These are phyloP conservation scores for Suhomyces anneliseae DNA, from an alignment of 1,139 yeast genomes.

Conservation along the genomic window DNA sequence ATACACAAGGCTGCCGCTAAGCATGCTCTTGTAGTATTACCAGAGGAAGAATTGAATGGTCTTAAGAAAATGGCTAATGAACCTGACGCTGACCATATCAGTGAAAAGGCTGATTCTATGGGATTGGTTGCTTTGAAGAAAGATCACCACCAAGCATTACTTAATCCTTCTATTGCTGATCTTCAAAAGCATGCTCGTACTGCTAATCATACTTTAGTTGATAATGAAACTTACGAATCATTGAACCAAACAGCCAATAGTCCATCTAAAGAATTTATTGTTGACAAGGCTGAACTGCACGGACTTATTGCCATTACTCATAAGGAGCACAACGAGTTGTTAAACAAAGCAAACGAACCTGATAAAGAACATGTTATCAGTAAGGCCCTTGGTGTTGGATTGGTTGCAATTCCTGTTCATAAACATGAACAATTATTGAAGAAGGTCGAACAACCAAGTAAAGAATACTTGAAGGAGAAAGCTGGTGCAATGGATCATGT, in stretches of 20 bases:
- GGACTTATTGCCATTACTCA: slow-evolving; percentile 18
- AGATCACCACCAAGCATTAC: slow-evolving; percentile 9
- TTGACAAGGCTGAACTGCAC: slow-evolving; percentile 15
- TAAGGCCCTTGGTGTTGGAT: slow-evolving; percentile 28
- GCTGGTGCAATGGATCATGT: slow-evolving; percentile 5
- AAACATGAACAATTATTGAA: slow-evolving; percentile 14
- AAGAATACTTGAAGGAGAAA: slow-evolving; percentile 16
- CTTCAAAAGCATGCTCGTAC: slow-evolving; percentile 10
- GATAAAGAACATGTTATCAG: slow-evolving; percentile 33
- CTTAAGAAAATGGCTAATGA: slow-evolving; percentile 16
- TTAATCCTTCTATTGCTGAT: slow-evolving; percentile 10
- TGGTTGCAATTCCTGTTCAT: slow-evolving; percentile 19
- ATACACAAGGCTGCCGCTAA: slow-evolving; percentile 17
- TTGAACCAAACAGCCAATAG: slow-evolving; percentile 8
- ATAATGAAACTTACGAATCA: slow-evolving; percentile 3
- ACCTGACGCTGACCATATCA: slow-evolving; percentile 29
- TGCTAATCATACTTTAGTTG: slow-evolving; percentile 11
- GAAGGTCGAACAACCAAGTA: slow-evolving; percentile 13
- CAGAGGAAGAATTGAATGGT: slow-evolving; percentile 12
- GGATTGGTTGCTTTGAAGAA: slow-evolving; percentile 13
- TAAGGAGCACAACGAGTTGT: slow-evolving; percentile 22
- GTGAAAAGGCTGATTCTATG: slow-evolving; percentile 17
- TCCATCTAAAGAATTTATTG: slow-evolving; percentile 15
- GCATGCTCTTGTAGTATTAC: slow-evolving; percentile 15
- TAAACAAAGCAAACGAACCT: slow-evolving; percentile 30